These are phyloP conservation scores for Sapria himalayana DNA, from an alignment of 345 rosid genomes.

Conservation along the genomic window DNA sequence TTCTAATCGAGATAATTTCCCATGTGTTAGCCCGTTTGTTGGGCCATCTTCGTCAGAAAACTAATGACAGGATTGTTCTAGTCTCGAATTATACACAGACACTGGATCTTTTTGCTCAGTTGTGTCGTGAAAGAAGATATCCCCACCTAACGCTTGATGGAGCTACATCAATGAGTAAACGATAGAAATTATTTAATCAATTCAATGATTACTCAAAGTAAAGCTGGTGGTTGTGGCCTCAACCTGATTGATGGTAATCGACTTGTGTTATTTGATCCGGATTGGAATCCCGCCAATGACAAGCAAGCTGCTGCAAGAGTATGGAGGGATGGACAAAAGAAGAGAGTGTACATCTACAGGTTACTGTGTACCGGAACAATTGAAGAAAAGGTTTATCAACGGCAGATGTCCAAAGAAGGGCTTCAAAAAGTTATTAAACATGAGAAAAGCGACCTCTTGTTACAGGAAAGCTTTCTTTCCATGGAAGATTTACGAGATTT, in stretches of 20 bases:
- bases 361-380: conserved; percentile 92
- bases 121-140: conserved; percentile 95
- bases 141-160: conserved; percentile 89
- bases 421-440: conserved; percentile 85
- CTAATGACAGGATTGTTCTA: conserved; percentile 86
- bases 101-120: conserved; percentile 85
- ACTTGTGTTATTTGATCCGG: conserved; percentile 90
- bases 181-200: conserved; percentile 77
- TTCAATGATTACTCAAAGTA: conserved; percentile 78
- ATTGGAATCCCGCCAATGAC: conserved; percentile 99
- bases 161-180: conserved; percentile 79
- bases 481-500: conserved; percentile 73
- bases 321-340: conserved; percentile 99
- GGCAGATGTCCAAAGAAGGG: conserved; percentile 98
- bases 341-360: conserved; percentile 86
- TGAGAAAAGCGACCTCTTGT: conserved; percentile 30
- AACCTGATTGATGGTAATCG: conserved; percentile 88
- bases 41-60: conserved; percentile 57
- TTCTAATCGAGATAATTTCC: too few species aligned
- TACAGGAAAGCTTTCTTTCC: conserved; percentile 73
- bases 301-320: conserved; percentile 99
- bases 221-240: conserved; percentile 99
- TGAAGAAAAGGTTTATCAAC: conserved; percentile 99
- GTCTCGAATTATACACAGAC: conserved; percentile 99
- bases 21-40: conserved; percentile 79